Percentiles rank a stretch among this genome's conserved stretches.
Evolutionary conservation across 345 rosid species (phyloP).

Genomic region (Syzygium grande): DNA sequence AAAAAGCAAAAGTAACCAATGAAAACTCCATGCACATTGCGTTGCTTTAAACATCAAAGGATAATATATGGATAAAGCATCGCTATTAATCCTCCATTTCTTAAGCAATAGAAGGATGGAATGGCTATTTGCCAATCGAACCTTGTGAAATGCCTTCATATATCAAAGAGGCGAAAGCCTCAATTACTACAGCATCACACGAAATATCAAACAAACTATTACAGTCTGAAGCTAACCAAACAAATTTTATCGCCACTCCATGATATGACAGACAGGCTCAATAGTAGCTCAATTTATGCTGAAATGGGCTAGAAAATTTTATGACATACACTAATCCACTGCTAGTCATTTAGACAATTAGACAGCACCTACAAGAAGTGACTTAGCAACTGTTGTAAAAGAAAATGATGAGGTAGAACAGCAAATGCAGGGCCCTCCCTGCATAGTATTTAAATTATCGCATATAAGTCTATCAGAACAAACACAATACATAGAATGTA

Average conservation of each 20-base stretch:
- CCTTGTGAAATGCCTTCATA: not conserved
- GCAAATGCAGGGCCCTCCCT: not conserved
- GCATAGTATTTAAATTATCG: not conserved
- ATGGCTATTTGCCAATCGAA: not conserved
- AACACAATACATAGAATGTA: not conserved
- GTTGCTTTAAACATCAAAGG: not conserved
- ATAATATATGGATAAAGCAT: not conserved
- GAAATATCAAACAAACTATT: not conserved
- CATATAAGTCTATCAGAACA: not conserved
- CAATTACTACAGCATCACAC: not conserved
- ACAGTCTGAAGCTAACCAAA: not conserved
- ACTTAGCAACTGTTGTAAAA: not conserved
- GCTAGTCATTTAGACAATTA: not conserved
- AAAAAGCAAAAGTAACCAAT: not conserved
- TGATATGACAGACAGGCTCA: not conserved
- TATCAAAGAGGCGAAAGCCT: not conserved
- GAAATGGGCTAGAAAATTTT: not conserved
- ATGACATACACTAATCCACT: not conserved
- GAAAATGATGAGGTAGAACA: not conserved
- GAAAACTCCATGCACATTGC: not conserved
- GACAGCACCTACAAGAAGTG: not conserved
- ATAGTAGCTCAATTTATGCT: not conserved
- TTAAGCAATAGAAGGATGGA: not conserved
- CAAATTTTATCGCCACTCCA: not conserved
- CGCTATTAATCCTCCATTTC: not conserved